Evolutionary conservation across 768 basidiomycete genomes (phyloP), one percentile per base, ranked within the genome.

Genomic region (Lactifluus hygrophoroides): DNA sequence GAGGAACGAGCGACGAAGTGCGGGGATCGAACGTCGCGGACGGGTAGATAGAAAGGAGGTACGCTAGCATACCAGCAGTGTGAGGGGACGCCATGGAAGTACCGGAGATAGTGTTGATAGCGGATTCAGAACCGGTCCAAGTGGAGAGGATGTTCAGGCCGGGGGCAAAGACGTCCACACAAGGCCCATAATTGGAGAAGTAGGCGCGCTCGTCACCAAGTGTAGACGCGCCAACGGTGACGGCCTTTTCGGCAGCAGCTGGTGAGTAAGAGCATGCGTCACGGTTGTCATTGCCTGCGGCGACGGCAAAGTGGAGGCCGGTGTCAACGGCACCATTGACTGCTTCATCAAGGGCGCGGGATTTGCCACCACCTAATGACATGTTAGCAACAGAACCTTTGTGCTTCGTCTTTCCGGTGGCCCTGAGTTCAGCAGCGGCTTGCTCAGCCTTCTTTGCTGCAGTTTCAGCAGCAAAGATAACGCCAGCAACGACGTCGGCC

Each of bases 361-460:
- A 91, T 76, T 94, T 95, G 58, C 92, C 91, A 66, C 96, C 96
- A 62, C 96, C 96, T 52, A 99, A 86, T 70, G 86, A 89, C 96
- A 99, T 96, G 79, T 95, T 95, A 50, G 87, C 90, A 53, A 94
- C 93, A 17, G 92, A 93, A 23, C 96, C 96, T 76, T 93, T 94
- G 80, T 95, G 90, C 44, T 73, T 74, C 54, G 86, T 88, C 75
- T 80, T 85, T 54, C 90, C 88, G 19, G 90, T 92, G 30, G 79
- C 77, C 52, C 75, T 79, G 61, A 80, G 69, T 69, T 94, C 90
- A 11, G 79, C 78, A 8, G 73, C 75, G 17, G 91, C 88, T 16
- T 77, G 77, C n/a, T 66, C 68, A 0, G 80, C 80, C 69, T 86
- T 90, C 25, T 69, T 64, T 40, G 71, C 68, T 6, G 89, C 82